A percentile compares a stretch with the other conserved stretches of the same genome.
Conservation (phyloP, 164 flowering plant species). For the Amborella trichopoda region DNA sequence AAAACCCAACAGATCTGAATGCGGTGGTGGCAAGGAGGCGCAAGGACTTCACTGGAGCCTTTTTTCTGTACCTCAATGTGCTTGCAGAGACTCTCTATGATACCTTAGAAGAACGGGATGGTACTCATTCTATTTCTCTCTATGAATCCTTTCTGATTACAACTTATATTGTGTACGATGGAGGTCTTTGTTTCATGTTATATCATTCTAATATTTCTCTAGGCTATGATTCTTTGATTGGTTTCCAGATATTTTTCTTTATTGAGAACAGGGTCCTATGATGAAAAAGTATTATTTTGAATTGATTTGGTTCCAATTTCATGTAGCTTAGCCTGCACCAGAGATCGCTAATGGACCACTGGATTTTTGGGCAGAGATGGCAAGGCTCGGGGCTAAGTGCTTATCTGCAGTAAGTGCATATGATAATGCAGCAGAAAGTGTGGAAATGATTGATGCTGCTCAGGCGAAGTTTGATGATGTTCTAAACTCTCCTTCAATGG, state of each 20-base stretch:
- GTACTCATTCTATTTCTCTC: too few relatives aligned
- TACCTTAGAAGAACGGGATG: conserved; percentile 81
- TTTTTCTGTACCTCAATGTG: conserved; percentile 57
- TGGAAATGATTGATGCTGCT: conserved; percentile 65
- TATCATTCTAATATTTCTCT: too few relatives aligned
- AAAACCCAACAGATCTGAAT: conserved; percentile 63
- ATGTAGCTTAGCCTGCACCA: conserved; percentile 3
- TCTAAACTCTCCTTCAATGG: conserved; percentile 67
- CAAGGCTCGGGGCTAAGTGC: conserved; percentile 83
- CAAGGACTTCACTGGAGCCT: conserved; percentile 72
- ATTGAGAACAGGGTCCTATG: too few relatives aligned
- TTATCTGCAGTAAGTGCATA: conserved; percentile 78
- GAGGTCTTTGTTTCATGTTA: too few relatives aligned
- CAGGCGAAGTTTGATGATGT: conserved; percentile 92
- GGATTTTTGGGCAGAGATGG: conserved; percentile 38
- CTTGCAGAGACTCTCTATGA: conserved; percentile 58
- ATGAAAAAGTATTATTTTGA: neutral
- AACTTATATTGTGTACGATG: too few relatives aligned
- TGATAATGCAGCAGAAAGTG: conserved; percentile 60
- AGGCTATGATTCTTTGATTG: too few relatives aligned
- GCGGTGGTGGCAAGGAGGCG: conserved; percentile 61
- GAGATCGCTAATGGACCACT: conserved; percentile 11
- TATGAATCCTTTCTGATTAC: too few relatives aligned
- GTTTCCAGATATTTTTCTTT: too few relatives aligned
- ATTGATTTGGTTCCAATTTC: too few relatives aligned